Evolutionary conservation across 1,284 basidiomycete species (phyloP), one percentile per base, ranked within the genome.

Genomic region (Fomitopsis pinicola): DNA sequence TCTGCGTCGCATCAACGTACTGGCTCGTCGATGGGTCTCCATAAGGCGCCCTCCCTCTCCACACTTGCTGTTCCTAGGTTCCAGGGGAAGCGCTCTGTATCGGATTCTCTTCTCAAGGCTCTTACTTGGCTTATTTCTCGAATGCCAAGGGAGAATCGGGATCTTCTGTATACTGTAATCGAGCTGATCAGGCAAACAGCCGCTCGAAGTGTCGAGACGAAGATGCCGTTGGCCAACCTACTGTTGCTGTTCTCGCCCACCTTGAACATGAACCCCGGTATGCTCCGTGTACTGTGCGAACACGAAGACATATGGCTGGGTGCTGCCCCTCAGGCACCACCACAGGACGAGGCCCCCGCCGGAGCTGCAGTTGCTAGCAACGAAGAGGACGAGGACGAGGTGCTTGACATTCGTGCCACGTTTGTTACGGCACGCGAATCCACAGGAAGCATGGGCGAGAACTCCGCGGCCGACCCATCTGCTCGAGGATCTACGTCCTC

Each of bases 151-250:
- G 89, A 90, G 72, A 92, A 92, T 64, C 80, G 84, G 36, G 89
- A 92, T 68, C 76, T 93, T 36, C 76, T 92, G 55, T 78, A 82
- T 60, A 92, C 91, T 1, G 83, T 92, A 28, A 80, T 84, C 15
- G 88, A 92, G 61, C 77, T 93, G 45, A 89, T 93, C 67, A 83
- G 80, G 58, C 83, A 81, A 44, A 92, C 90, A 2, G 84, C 88
- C 0, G 78, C 77, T 59, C 80, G 81, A 60, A 80, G 79, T 65
- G 82, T 80, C 65, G 83, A 85, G 69, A 94, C 91, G 40, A 92
- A 91, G 78, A 94, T 94, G 92, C 90, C 91, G 1, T 71, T 94
- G 66, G 88, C 87, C 70, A 94, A 94, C 69, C 72, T 94, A 65
- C 75, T 94, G 30, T 76, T 93, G 52, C 85, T 94, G 58, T 87